A percentile compares a stretch with the other conserved stretches of the same genome.
These are phyloP conservation scores for Ophiostoma piceae DNA, from an alignment of 2,329 filamentous ascomycete genomes.

Conservation along the genomic window DNA sequence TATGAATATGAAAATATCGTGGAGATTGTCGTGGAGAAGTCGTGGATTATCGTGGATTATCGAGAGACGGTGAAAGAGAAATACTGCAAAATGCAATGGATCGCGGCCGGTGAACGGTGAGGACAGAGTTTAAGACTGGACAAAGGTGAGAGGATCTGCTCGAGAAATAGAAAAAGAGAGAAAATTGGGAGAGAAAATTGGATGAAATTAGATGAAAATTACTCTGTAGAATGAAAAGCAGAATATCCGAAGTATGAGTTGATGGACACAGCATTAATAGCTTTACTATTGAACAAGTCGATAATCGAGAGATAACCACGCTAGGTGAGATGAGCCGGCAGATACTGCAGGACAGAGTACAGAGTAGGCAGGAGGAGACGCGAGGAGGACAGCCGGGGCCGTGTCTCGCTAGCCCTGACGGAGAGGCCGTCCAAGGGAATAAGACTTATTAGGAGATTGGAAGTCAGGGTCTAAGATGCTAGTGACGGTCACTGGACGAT, in stretches of 20 bases:
- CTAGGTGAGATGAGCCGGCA: neutral
- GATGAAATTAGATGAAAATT: too few species aligned
- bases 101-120: slow-evolving; percentile 1
- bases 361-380: neutral
- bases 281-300: neutral
- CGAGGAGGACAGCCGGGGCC: neutral
- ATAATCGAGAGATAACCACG: neutral
- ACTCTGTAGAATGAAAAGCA: neutral
- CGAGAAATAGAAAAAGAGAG: slow-evolving; percentile 1
- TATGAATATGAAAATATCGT: too few species aligned
- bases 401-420: neutral
- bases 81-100: neutral
- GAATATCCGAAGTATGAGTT: neutral
- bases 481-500: too few species aligned
- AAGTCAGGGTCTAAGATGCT: neutral
- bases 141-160: neutral
- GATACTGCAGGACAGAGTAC: neutral
- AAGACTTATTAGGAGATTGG: neutral
- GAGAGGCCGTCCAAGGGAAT: neutral
- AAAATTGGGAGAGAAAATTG: too few species aligned
- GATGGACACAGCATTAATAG: neutral
- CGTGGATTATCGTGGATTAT: too few species aligned
- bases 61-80: neutral
- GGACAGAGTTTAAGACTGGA: neutral
- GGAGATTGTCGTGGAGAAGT: neutral